Evolutionary conservation across 495 filamentous ascomycete genomes (phyloP).

Genomic region (Tuber brumale): DNA sequence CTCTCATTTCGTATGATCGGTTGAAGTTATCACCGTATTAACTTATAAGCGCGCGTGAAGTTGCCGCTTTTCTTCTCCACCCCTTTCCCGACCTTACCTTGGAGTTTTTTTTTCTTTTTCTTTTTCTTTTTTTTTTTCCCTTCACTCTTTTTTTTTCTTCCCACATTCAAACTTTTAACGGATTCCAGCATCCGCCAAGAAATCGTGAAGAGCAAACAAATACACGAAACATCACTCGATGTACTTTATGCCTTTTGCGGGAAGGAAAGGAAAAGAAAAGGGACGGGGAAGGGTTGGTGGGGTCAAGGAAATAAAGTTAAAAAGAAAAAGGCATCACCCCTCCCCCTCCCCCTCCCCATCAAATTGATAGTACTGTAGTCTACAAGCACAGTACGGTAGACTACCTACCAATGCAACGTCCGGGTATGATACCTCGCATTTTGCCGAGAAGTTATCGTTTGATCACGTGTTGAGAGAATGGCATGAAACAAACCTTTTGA

Average conservation of each 20-base stretch:
- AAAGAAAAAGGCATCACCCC: too few relatives aligned
- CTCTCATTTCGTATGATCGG: background rate
- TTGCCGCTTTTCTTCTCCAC: background rate
- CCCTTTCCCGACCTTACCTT: too few relatives aligned
- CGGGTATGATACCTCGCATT: too few relatives aligned
- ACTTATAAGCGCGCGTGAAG: background rate
- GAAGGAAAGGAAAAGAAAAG: background rate
- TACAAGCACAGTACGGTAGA: too few relatives aligned
- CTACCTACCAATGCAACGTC: too few relatives aligned
- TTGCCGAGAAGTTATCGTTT: too few relatives aligned
- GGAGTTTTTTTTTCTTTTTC: too few relatives aligned
- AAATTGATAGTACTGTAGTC: background rate
- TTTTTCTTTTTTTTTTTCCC: too few relatives aligned
- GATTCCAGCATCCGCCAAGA: background rate
- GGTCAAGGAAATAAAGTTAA: background rate
- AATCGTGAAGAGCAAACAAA: background rate
- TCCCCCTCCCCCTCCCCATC: too few relatives aligned
- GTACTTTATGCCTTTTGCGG: background rate
- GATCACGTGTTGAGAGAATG: too few relatives aligned
- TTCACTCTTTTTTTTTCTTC: too few relatives aligned
- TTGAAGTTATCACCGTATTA: background rate
- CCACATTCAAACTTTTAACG: background rate
- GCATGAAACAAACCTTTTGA: too few relatives aligned
- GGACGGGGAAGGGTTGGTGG: background rate
- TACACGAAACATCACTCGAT: constrained; percentile 1